Evolutionary conservation across 1,284 basidiomycete species (phyloP), one percentile per base, ranked within the genome.

Genomic region (Volvariella volvacea): DNA sequence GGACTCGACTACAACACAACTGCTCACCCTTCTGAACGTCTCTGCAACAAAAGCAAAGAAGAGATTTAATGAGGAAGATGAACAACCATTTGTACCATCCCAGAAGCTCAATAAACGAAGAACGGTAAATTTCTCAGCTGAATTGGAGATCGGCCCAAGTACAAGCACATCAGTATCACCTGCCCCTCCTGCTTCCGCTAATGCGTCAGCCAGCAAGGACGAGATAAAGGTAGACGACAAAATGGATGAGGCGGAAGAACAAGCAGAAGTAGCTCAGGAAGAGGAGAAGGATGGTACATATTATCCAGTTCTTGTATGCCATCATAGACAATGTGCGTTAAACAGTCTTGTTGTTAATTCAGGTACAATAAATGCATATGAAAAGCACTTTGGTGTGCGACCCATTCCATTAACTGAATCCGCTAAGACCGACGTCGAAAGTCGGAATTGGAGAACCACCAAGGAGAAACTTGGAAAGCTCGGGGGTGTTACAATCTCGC

Each of bases 1-100:
- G 39, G 80, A 78, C 55, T 66, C 73, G 7, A 78, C 83, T n/a
- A 84, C 81, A 2, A 87, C 86, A 37, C 84, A 84, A 50, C 80
- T 99, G 1, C 67, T 98, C 32, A 99, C 96, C 0, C 78, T 99
- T 1, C 75, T 99, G 22, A 99, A 99, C 63, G 91, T 97, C 1
- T 91, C 89, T 40, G 89, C 92, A 0, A 79, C 78, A 6, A 83
- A 78, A 56, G 64, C 73, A 6, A 68, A 68, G 34, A 87, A 86
- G 54, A 64, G 73, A 50, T 52, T 63, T 45, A 63, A 72, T 45
- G 67, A 76, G 55, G 62, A 70, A 8, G 62, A 65, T 22, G 8
- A 39, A 39, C 3, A 16, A 4, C 25, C 25, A 6, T 63, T 67
- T 47, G 55, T 60, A 49, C 78, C 62, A 39, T 55, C 68, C 22